Evolutionary conservation across 768 basidiomycete genomes (phyloP).

Genomic region (Fibroporia radiculosa): DNA sequence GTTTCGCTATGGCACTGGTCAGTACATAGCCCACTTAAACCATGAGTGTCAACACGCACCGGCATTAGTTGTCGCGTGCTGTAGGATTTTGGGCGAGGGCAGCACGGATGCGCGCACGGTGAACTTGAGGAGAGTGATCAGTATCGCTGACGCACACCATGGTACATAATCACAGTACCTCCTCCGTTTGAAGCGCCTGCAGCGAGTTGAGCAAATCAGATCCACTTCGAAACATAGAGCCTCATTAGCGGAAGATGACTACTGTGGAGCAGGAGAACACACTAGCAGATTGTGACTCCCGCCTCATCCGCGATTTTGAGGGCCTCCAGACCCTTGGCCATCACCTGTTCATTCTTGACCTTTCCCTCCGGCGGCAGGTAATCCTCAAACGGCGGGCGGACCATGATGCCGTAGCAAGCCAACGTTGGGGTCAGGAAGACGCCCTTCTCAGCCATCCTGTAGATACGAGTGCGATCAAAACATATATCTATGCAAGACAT

Average conservation of each 20-base stretch:
- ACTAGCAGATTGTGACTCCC: constrained; percentile 34
- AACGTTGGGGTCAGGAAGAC: constrained; percentile 39
- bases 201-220: constrained; percentile 42
- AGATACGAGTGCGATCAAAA: not conserved
- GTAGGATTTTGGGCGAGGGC: constrained; percentile 24
- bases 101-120: constrained; percentile 30
- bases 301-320: constrained; percentile 33
- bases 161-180: constrained; percentile 4
- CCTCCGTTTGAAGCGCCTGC: constrained; percentile 58
- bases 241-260: not conserved
- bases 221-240: constrained; percentile 6
- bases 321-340: constrained; percentile 31
- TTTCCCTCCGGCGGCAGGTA: constrained; percentile 31
- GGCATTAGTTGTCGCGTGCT: constrained; percentile 36
- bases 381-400: constrained; percentile 33
- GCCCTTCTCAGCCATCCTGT: constrained; percentile 32
- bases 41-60: constrained; percentile 11
- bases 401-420: constrained; percentile 34
- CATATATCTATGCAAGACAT: not conserved
- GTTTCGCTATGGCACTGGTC: constrained; percentile 23
- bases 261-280: constrained; percentile 6
- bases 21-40: not conserved
- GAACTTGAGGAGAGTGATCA: constrained; percentile 17
- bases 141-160: not conserved
- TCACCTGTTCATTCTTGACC: constrained; percentile 34